Conservation (phyloP, 2,329 filamentous ascomycete genomes). For the Aspergillus spinulosporus region DNA sequence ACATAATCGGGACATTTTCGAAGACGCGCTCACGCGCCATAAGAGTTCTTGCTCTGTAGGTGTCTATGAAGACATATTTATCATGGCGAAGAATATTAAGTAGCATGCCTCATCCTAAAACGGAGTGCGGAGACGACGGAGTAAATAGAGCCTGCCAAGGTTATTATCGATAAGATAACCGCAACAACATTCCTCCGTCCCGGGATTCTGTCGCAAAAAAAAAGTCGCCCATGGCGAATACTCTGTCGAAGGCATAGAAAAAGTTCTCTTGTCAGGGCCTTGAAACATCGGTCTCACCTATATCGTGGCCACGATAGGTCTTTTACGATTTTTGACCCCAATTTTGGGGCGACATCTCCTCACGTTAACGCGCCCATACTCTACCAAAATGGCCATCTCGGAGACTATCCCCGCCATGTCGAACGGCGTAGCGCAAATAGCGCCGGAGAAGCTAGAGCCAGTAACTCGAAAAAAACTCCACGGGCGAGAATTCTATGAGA, state of each 20-base stretch:
- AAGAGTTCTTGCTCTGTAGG: not conserved
- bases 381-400: conserved; percentile 31
- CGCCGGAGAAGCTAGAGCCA: conserved; percentile 19
- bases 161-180: conserved; percentile 27
- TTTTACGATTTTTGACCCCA: conserved; percentile 25
- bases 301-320: too few relatives aligned
- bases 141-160: conserved; percentile 9
- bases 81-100: not conserved
- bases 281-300: conserved; percentile 33
- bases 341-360: conserved; percentile 29
- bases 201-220: conserved; percentile 29
- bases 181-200: conserved; percentile 27
- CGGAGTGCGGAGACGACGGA: not conserved
- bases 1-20: conserved; percentile 7
- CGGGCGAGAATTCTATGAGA: conserved; percentile 90
- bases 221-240: conserved; percentile 10
- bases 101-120: not conserved
- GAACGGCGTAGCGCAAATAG: conserved; percentile 23
- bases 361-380: conserved; percentile 8
- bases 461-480: conserved; percentile 60
- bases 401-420: conserved; percentile 23
- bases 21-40: not conserved
- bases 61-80: not conserved
- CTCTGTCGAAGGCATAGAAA: not conserved
- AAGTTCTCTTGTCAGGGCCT: not conserved